phyloP scores from a whole-genome alignment of 2,329 filamentous ascomycete species.

The Penicillium crustosum region DNA sequence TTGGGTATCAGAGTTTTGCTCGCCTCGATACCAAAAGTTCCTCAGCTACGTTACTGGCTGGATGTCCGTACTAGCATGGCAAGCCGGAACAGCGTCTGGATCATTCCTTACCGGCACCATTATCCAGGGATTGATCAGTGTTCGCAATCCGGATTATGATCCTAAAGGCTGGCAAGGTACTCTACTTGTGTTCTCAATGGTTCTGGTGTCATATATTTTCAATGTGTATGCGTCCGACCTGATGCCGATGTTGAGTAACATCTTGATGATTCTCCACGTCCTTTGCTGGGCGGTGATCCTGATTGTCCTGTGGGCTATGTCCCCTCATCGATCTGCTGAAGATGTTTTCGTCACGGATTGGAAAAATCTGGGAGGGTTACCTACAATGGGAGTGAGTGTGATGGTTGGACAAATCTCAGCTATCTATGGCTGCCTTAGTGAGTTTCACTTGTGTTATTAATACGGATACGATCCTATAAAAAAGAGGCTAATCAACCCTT shows the following conservation, averaged over 20 bases:
- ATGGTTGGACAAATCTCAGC: conserved; percentile 39
- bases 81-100: conserved; percentile 50
- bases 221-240: conserved; percentile 45
- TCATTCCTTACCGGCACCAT: conserved; percentile 37
- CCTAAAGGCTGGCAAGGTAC: conserved; percentile 42
- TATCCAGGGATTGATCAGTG: conserved; percentile 37
- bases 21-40: conserved; percentile 50
- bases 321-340: conserved; percentile 26
- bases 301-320: conserved; percentile 31
- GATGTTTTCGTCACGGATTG: conserved; percentile 37
- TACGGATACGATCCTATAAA: neutral
- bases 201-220: conserved; percentile 50
- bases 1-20: conserved; percentile 41
- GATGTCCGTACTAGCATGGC: conserved; percentile 53
- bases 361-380: conserved; percentile 39
- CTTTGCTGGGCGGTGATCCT: conserved; percentile 38
- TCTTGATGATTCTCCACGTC: conserved; percentile 39
- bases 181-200: conserved; percentile 51
- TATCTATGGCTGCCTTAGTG: conserved; percentile 33
- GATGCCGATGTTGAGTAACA: conserved; percentile 38
- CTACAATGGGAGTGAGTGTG: conserved; percentile 34
- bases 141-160: conserved; percentile 29
- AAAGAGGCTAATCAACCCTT: conserved; percentile 7
- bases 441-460: neutral
- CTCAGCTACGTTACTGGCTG: conserved; percentile 56